Base-by-base conservation (phyloP, 179 eudicot genomes). In the Camellia oleifera region DNA sequence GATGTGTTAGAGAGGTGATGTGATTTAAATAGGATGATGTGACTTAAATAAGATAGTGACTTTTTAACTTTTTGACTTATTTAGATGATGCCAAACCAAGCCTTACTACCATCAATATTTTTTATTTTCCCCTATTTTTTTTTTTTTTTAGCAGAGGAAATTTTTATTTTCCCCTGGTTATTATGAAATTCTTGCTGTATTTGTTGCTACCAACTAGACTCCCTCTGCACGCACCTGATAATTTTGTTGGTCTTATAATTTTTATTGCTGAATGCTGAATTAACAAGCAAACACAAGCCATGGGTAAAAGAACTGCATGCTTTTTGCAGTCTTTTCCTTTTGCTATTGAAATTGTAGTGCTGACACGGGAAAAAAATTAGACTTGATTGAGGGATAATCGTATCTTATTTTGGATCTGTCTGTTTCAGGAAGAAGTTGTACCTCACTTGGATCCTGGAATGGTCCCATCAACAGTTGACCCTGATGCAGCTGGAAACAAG, bases 361-460 rank as follows among this genome's bases (percentile, higher is more conserved):
- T 8, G 53, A 57, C 23, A 3, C 42, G 44, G 23, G 42, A 44
- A n/a, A 11, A 32, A 40, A 11, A 15, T 26, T 77, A 11, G 46
- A 56, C 58, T 46, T 48, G 62, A 66, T 50, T 14, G 70, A 23
- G 73, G 45, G 66, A 56, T 68, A 5, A 67, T 50, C 15, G 15
- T 17, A 14, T 44, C 42, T 77, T 58, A 40, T 73, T 80, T 57
- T 71, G 83, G 46, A 72, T 71, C 20, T 77, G 68, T 45, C 15
- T 61, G 54, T 72, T 53, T 79, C 97, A 95, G 99, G 99, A 95
- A 78, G 99, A 95, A 85, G 99, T 94, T 85, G 93, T 91, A 63
- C 99, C 99, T 76, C 99, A 95, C 76, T 81, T 95, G 84, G 95
- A 94, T 78, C 99, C 97, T 26, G 99, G 99, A 81, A 92, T 91